Evolutionary conservation across 176 grass and related monocot species (phyloP).

Genomic region (Calamus simplicifolius): DNA sequence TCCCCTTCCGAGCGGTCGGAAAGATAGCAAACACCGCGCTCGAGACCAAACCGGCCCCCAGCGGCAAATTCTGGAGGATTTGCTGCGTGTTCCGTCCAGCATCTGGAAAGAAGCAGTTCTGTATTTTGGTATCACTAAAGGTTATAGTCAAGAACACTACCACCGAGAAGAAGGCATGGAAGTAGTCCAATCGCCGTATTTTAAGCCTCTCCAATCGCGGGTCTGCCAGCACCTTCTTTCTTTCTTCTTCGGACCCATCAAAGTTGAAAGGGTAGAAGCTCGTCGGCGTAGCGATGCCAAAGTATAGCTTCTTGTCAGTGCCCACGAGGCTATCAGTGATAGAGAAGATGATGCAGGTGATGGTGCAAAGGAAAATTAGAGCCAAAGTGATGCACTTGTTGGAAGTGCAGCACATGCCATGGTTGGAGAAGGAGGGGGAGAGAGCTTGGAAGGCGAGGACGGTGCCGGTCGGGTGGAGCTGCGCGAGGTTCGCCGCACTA

Average conservation of each 20-base stretch:
- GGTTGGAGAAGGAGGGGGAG: constrained; percentile 7
- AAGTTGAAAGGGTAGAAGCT: constrained; percentile 31
- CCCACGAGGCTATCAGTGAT: constrained; percentile 24
- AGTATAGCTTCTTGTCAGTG: constrained; percentile 1
- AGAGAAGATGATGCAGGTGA: constrained; percentile 15
- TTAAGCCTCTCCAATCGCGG: not conserved
- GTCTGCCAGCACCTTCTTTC: too few species aligned
- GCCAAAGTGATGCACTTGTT: constrained; percentile 19
- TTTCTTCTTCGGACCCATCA: not conserved
- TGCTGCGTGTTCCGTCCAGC: not conserved
- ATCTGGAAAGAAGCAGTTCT: constrained; percentile 16
- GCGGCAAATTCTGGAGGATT: constrained; percentile 23
- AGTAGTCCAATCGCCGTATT: constrained; percentile 10
- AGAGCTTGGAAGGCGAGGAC: constrained; percentile 4
- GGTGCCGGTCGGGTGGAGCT: constrained; percentile 5
- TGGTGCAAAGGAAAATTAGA: constrained; percentile 7
- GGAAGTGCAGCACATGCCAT: not conserved
- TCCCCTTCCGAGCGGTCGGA: constrained; percentile 24
- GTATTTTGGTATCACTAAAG: constrained; percentile 22
- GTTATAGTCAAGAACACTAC: constrained; percentile 31
- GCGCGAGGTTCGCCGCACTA: constrained; percentile 18
- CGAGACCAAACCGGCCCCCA: constrained; percentile 22
- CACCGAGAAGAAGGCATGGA: constrained; percentile 32
- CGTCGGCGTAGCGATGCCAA: constrained; percentile 14
- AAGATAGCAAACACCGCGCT: constrained; percentile 25